Conservation (phyloP, 768 basidiomycete genomes). For the Lactarius quietus region DNA sequence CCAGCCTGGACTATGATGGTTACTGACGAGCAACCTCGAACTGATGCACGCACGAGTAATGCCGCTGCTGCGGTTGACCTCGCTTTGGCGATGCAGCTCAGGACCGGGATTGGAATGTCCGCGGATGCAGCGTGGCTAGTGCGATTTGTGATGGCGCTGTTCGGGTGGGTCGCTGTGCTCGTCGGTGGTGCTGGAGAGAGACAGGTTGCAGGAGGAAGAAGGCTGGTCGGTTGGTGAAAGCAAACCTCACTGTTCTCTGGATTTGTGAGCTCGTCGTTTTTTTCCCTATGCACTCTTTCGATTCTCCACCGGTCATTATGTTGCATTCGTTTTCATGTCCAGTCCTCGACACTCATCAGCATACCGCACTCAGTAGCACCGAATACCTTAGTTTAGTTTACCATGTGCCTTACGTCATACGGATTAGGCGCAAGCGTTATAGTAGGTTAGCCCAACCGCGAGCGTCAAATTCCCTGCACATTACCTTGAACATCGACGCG, state of each 20-base stretch:
- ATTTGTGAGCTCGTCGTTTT: background rate
- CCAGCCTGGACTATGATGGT: slow-evolving; percentile 18
- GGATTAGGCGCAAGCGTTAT: background rate
- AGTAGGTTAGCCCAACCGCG: background rate
- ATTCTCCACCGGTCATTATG: background rate
- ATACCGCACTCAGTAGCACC: background rate
- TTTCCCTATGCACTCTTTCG: slow-evolving; percentile 1
- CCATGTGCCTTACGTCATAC: slow-evolving; percentile 1
- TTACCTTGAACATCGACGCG: background rate
- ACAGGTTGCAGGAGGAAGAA: slow-evolving; percentile 8
- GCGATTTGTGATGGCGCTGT: slow-evolving; percentile 73
- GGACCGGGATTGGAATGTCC: slow-evolving; percentile 64
- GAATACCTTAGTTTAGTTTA: background rate
- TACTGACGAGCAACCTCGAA: slow-evolving; percentile 21
- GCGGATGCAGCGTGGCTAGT: slow-evolving; percentile 80
- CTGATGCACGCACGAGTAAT: slow-evolving; percentile 38
- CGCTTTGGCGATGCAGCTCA: slow-evolving; percentile 74
- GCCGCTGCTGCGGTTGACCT: slow-evolving; percentile 48
- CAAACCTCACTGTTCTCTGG: background rate
- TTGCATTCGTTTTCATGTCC: slow-evolving; percentile 9
- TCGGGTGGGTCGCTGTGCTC: slow-evolving; percentile 73
- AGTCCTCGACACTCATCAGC: slow-evolving; percentile 1
- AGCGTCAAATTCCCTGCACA: background rate
- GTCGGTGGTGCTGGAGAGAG: slow-evolving; percentile 28
- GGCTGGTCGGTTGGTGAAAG: slow-evolving; percentile 10